Base-by-base conservation (phyloP, 2,329 filamentous ascomycete genomes). In the Neofusicoccum parvum region DNA sequence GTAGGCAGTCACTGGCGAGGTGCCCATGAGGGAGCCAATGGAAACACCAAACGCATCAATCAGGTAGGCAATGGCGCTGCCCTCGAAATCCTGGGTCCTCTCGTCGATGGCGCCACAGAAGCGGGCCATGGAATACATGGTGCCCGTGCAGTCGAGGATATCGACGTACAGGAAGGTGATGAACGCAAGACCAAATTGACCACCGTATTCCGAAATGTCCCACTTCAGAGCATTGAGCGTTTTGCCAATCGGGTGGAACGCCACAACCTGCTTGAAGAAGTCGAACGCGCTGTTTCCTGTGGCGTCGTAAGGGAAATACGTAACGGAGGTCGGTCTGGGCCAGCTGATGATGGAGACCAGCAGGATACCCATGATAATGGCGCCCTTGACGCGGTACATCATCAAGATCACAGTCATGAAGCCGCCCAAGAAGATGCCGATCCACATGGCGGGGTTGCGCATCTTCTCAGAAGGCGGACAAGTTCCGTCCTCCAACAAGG, bases 101-200 rank as follows among this genome's bases (percentile, higher is more conserved):
- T 92, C 90, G 70, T 96, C 91, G 73, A 96, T 89, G 65, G 91
- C 87, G 50, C 91, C 88, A 69, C 89, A 90, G 77, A 94, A 95
- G 36, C 90, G 88, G 17, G 92, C 92, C 92, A 96, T 96, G 20
- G 91, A 91, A 80, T 96, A 96, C 66, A 96, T 81, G 0, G 92
- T 96, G 71, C 92, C 92, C 0, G 92, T 96, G 69, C 88, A 89
- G 77, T 96, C 92, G 50, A 96, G 86, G 67, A 96, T 94, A 72
- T 96, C 92, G 69, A 96, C 92, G 72, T 96, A 96, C 23, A 96
- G 83, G 80, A 96, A 96, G 2, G 92, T 96, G 76, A 96, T 89
- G 69, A 96, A 87, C 0, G 92, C 92, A 58, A 95, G 83, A 34
- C 90, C 91, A 72, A 96, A 96, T 73, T 95, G 89, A 3, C 87